phyloP scores from a whole-genome alignment of 257 asterid genomes.

The Solanum infundibuliforme region DNA sequence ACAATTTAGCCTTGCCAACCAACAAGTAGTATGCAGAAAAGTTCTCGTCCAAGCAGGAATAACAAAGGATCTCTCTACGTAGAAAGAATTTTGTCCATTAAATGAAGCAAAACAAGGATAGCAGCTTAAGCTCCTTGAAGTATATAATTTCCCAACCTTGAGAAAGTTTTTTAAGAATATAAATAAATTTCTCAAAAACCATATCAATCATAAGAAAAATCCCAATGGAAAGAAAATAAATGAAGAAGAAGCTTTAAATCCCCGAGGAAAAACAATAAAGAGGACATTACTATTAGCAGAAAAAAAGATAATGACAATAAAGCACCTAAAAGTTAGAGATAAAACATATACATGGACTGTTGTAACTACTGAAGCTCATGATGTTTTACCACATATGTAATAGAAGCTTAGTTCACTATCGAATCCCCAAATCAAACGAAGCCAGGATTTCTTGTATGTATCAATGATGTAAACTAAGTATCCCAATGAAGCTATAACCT shows the following conservation, averaged over 20 bases:
- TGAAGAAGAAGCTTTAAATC: not conserved
- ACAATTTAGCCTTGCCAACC: not conserved
- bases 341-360: not conserved
- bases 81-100: not conserved
- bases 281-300: not conserved
- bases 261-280: not conserved
- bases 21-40: not conserved
- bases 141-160: not conserved
- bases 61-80: not conserved
- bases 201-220: not conserved
- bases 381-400: conserved; percentile 71
- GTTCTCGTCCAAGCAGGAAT: not conserved
- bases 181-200: not conserved
- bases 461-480: conserved; percentile 67
- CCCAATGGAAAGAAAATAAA: not conserved
- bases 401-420: conserved; percentile 70
- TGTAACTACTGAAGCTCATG: not conserved
- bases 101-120: not conserved
- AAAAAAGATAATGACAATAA: not conserved
- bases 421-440: conserved; percentile 71
- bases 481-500: conserved; percentile 68
- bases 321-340: not conserved
- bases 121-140: not conserved
- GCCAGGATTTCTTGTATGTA: conserved; percentile 58
- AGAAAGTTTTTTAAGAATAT: not conserved